phyloP scores from a whole-genome alignment of 495 filamentous ascomycete species.

The Tuber borchii region DNA sequence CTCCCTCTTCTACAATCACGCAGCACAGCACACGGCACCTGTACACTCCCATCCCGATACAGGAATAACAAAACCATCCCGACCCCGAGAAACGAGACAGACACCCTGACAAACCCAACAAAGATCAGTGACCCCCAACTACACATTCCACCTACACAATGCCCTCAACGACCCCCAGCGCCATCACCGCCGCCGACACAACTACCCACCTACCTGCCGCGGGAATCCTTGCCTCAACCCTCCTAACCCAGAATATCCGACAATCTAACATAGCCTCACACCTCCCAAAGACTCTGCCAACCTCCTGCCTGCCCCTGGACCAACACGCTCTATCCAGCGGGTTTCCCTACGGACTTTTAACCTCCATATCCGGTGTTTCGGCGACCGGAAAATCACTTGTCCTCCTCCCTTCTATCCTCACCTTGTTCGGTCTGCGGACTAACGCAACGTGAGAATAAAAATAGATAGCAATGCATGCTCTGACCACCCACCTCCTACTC shows the following conservation, averaged over 20 bases:
- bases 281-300: constrained; percentile 9
- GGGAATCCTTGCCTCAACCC: background rate
- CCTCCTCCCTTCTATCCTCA: background rate
- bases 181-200: background rate
- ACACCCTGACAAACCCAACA: background rate
- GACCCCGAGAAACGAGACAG: background rate
- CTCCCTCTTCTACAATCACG: too few species aligned
- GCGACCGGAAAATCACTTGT: constrained; percentile 21
- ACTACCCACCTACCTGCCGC: background rate
- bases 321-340: constrained; percentile 19
- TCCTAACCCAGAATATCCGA: background rate
- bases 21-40: too few species aligned
- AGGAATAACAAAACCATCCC: background rate
- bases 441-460: background rate
- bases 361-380: constrained; percentile 17
- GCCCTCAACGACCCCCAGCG: background rate
- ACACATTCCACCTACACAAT: background rate
- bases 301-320: constrained; percentile 21
- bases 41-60: background rate
- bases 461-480: constrained; percentile 39
- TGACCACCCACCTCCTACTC: constrained; percentile 36
- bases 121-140: background rate
- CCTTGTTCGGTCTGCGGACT: background rate
- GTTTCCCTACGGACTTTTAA: constrained; percentile 27
- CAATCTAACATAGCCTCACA: background rate